Conservation (phyloP, 495 filamentous ascomycete genomes). For the Neurospora sp. region DNA sequence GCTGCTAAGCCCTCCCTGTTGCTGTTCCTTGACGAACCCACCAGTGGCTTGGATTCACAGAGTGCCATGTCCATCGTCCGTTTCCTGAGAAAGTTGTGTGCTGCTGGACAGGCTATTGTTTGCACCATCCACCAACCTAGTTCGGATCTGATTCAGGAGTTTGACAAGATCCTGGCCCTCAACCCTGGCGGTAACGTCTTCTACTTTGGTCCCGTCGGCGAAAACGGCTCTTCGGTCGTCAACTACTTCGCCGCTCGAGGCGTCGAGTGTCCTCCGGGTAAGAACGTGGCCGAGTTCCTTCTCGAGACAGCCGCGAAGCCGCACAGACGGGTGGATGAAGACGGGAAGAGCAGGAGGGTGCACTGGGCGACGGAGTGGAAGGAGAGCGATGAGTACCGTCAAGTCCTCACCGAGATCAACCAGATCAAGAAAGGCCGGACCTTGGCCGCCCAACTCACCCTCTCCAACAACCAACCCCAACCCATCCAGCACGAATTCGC, state of each 20-base stretch:
- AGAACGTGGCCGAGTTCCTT: conserved; percentile 78
- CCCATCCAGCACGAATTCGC: conserved; percentile 23
- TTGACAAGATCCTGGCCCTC: conserved; percentile 61
- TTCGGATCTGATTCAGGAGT: conserved; percentile 62
- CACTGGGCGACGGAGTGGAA: conserved; percentile 80
- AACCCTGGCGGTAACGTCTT: conserved; percentile 59
- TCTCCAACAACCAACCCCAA: conserved; percentile 19
- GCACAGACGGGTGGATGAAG: conserved; percentile 46
- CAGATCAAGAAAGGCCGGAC: conserved; percentile 40
- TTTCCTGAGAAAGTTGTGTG: conserved; percentile 74
- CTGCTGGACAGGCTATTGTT: conserved; percentile 60
- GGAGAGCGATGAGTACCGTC: conserved; percentile 53
- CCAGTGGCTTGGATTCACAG: conserved; percentile 76
- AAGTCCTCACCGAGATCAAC: conserved; percentile 57
- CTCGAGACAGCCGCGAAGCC: conserved; percentile 69
- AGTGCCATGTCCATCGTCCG: conserved; percentile 72
- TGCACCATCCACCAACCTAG: conserved; percentile 78
- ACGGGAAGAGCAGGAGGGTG: conserved; percentile 44
- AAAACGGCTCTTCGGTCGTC: conserved; percentile 35
- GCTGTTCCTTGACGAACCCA: conserved; percentile 72
- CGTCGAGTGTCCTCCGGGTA: conserved; percentile 54
- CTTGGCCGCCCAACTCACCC: conserved; percentile 25
- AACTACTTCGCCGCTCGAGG: conserved; percentile 49
- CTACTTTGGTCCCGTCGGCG: conserved; percentile 55
- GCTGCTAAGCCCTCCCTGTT: conserved; percentile 74